Percentiles rank a stretch among this genome's conserved stretches.
phyloP scores from a whole-genome alignment of 306 rosid species.

The Cucurbita moschata region DNA sequence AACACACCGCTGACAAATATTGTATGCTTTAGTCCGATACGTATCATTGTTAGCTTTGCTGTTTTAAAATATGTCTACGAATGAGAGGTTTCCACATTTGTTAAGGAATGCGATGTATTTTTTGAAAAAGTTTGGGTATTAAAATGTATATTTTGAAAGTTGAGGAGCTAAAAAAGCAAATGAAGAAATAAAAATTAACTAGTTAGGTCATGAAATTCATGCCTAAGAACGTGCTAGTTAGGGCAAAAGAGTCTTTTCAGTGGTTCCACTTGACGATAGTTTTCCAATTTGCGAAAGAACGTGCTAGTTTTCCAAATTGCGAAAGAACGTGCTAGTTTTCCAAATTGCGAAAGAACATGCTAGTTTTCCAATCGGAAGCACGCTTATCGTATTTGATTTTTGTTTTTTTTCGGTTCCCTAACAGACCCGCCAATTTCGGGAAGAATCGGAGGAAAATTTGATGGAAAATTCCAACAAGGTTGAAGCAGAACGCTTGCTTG shows the following conservation, averaged over 20 bases:
- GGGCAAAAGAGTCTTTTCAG: neutral
- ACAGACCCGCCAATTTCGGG: constrained; percentile 1
- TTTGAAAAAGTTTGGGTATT: too few species aligned
- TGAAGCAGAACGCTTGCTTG: constrained; percentile 74
- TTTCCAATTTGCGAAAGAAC: neutral
- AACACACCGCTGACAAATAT: too few species aligned
- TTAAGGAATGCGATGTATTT: too few species aligned
- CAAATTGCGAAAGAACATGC: neutral
- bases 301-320: neutral
- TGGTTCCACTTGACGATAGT: neutral
- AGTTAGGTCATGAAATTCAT: neutral
- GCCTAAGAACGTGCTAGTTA: too few species aligned
- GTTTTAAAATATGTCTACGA: too few species aligned
- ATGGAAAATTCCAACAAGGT: constrained; percentile 25
- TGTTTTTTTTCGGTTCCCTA: neutral
- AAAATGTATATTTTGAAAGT: too few species aligned
- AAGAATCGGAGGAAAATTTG: neutral
- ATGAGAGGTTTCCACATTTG: too few species aligned
- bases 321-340: neutral
- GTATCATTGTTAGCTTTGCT: too few species aligned
- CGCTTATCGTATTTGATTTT: neutral
- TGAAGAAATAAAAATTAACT: too few species aligned
- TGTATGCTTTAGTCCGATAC: too few species aligned
- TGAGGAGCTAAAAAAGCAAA: too few species aligned
- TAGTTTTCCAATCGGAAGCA: neutral